phyloP scores from a whole-genome alignment of 768 basidiomycete species.

The Russula lepida region DNA sequence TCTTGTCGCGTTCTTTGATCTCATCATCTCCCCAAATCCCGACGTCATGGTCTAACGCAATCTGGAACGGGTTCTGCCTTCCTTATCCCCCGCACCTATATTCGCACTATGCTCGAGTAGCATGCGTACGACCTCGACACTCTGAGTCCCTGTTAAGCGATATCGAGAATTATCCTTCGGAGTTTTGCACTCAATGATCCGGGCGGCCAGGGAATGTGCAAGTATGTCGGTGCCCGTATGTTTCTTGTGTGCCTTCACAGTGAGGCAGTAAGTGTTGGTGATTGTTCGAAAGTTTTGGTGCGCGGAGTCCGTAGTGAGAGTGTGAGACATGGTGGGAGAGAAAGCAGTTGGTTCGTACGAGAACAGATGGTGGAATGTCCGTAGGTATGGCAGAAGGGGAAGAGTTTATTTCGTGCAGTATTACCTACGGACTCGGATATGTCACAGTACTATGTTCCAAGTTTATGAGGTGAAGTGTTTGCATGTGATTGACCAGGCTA shows the following conservation, averaged over 20 bases:
- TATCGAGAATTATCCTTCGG: too few species aligned
- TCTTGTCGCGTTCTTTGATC: too few species aligned
- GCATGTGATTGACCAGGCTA: too few species aligned
- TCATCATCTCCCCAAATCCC: too few species aligned
- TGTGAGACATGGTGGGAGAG: background rate
- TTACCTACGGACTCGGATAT: too few species aligned
- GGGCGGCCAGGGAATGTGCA: background rate
- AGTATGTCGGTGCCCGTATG: background rate
- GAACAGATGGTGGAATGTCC: background rate
- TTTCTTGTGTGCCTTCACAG: background rate
- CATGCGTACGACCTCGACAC: background rate
- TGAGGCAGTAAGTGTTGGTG: background rate
- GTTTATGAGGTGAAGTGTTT: too few species aligned
- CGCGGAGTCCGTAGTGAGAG: background rate
- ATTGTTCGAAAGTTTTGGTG: background rate
- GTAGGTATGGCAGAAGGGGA: too few species aligned
- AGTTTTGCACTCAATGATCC: background rate
- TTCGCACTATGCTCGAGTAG: background rate
- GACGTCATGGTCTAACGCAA: too few species aligned
- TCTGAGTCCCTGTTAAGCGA: too few species aligned
- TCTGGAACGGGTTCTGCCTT: background rate
- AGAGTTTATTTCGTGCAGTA: too few species aligned
- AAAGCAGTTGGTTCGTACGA: background rate
- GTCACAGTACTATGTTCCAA: too few species aligned
- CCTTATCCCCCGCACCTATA: background rate